Evolutionary conservation across 257 asterid species (phyloP), one percentile per base, ranked within the genome.

Genomic region (Ophiorrhiza pumila): DNA sequence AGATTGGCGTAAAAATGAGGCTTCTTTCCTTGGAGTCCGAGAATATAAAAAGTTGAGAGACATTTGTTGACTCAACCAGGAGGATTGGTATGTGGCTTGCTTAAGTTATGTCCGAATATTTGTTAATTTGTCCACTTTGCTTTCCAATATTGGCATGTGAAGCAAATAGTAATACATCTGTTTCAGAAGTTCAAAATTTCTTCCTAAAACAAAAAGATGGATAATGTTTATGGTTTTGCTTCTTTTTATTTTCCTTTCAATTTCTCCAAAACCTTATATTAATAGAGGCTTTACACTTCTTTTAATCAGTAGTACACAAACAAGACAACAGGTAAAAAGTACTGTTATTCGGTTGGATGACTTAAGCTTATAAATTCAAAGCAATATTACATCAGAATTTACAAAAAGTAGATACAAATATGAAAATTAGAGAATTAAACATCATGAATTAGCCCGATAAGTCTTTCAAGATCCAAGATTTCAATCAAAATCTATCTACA

Each of bases 1-100:
- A 41, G 97, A 92, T 79, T 95, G 99, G 98, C 86, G 79, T 73
- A 90, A 90, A 83, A 73, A 82, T 47, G 90, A 92, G 86, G 83
- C 91, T 67, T 83, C 89, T 63, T 82, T 92, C 66, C 74, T 92
- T 69, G 83, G 84, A 45, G 47, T 42, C 9, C 90, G 90, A 62
- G 87, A 85, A 66, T 90, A 86, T 70, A 78, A 70, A 56, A 86
- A 85, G 82, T 78, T 84, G 71, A 76, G 75, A 60, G 53, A 15
- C 65, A 39, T 45, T 56, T 32, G 68, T 34, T 52, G 62, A 74
- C 56, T 29, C 17, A 25, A 69, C 27, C 39, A 29, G 27, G 74
- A 27, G 39, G 61, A 69, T 17, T 37, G 74, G 74, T 53, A 53
- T 18, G 65, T 39, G 25, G 35, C 31, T 22, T 22, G 50, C 77